Evolutionary conservation across 352 stramenopile genomes (phyloP).

Genomic region (Pythium oligandrum): DNA sequence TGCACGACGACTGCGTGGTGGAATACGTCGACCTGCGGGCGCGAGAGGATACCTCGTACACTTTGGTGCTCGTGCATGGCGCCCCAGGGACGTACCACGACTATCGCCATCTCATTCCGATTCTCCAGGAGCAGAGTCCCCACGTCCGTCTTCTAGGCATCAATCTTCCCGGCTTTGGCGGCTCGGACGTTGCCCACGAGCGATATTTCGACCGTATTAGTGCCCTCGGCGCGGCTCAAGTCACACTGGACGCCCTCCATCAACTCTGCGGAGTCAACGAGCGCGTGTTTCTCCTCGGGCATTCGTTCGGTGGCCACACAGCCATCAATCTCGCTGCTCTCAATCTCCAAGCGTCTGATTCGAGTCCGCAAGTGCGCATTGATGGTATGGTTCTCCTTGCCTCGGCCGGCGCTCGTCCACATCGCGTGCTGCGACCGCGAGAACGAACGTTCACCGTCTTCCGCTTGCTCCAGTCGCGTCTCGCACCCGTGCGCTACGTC

Average conservation of each 20-base stretch:
- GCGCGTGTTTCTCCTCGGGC: slow-evolving; percentile 51
- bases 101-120: slow-evolving; percentile 59
- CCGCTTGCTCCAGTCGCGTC: slow-evolving; percentile 25
- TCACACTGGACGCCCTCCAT: slow-evolving; percentile 38
- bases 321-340: slow-evolving; percentile 41
- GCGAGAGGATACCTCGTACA: slow-evolving; percentile 7
- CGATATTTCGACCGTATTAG: slow-evolving; percentile 43
- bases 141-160: slow-evolving; percentile 47
- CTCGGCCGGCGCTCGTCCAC: slow-evolving; percentile 36
- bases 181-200: slow-evolving; percentile 31
- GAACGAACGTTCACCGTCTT: slow-evolving; percentile 27
- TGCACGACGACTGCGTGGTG: slow-evolving; percentile 10
- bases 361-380: slow-evolving; percentile 15
- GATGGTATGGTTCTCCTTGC: slow-evolving; percentile 46
- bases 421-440: slow-evolving; percentile 34
- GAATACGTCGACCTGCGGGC: slow-evolving; percentile 16
- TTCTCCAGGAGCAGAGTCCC: slow-evolving; percentile 23
- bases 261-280: slow-evolving; percentile 22
- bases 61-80: slow-evolving; percentile 61
- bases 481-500: slow-evolving; percentile 4
- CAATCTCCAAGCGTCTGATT: slow-evolving; percentile 20
- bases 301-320: slow-evolving; percentile 64
- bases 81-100: slow-evolving; percentile 57
- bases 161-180: slow-evolving; percentile 58
- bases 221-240: slow-evolving; percentile 23